Evolutionary conservation across 768 basidiomycete species (phyloP).

Genomic region (Suillus variegatus): DNA sequence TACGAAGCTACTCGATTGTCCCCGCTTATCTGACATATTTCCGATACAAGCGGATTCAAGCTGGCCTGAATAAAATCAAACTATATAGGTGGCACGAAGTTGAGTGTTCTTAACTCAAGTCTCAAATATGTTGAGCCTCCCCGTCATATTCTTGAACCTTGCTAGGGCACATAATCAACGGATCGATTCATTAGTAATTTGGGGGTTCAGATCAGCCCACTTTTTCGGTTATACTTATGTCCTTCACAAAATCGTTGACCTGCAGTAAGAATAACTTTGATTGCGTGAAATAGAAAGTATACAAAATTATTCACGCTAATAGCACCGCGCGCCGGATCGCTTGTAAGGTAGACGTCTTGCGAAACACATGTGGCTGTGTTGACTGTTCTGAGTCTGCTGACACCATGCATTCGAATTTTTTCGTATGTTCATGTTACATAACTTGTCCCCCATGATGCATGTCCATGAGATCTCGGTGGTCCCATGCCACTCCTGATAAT

Average conservation of each 20-base stretch:
- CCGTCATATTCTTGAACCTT: background rate
- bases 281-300: too few relatives aligned
- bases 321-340: too few relatives aligned
- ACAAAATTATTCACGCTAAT: background rate
- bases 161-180: background rate
- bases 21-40: constrained; percentile 29
- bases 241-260: background rate
- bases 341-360: too few relatives aligned
- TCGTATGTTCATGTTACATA: background rate
- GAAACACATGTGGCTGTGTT: background rate
- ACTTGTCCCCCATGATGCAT: background rate
- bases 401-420: too few relatives aligned
- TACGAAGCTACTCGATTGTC: constrained; percentile 22
- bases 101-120: too few relatives aligned
- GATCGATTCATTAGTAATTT: background rate
- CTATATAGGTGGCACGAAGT: background rate
- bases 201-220: background rate
- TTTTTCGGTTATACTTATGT: background rate
- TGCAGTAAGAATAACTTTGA: background rate
- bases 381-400: background rate
- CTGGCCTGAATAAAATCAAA: background rate
- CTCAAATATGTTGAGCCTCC: too few relatives aligned
- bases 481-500: background rate
- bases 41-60: background rate
- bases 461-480: background rate